Evolutionary conservation across 345 rosid species (phyloP).

Genomic region (Dimocarpus longan): DNA sequence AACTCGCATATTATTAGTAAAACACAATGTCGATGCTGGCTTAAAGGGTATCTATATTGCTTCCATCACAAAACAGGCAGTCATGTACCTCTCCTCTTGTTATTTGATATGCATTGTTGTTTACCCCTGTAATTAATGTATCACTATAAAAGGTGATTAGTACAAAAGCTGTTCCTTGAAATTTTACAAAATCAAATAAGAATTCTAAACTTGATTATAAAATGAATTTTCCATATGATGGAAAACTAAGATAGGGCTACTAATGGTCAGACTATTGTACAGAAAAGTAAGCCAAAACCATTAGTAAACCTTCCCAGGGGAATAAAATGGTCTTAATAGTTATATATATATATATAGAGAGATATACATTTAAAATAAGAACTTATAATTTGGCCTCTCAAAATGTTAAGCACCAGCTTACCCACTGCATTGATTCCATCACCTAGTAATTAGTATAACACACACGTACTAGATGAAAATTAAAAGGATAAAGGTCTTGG

Average conservation of each 20-base stretch:
- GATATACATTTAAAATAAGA: no score
- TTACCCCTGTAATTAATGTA: slow-evolving; percentile 77
- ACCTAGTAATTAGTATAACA: no score
- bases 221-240: background rate
- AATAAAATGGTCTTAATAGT: no score
- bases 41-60: background rate
- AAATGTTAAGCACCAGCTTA: background rate
- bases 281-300: background rate
- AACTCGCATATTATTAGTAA: background rate
- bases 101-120: slow-evolving; percentile 98
- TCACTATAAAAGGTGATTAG: slow-evolving; percentile 54
- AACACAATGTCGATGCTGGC: background rate
- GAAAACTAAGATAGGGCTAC: background rate
- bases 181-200: background rate
- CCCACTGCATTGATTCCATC: background rate
- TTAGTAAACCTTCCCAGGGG: background rate
- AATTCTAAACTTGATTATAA: background rate
- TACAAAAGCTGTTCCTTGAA: background rate
- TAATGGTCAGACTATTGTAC: background rate
- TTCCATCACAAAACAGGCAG: background rate
- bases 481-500: no score
- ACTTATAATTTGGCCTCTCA: background rate
- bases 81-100: slow-evolving; percentile 81
- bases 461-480: no score
- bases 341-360: no score